Evolutionary conservation across 257 asterid genomes (phyloP).

Genomic region (Craterostigma plantagineum): DNA sequence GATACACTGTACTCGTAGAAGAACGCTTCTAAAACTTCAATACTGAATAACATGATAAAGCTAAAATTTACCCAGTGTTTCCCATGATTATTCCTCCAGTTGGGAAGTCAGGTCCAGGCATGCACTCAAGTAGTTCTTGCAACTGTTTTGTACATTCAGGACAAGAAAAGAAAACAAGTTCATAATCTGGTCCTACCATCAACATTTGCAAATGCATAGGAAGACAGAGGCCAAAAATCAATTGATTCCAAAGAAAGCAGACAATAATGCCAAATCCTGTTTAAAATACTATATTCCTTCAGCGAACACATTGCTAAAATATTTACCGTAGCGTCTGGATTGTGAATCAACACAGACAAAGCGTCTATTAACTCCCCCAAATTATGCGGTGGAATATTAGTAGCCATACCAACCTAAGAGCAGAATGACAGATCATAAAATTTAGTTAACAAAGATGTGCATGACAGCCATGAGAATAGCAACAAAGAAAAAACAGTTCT

Average conservation of each 20-base stretch:
- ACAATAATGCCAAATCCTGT: too few species aligned
- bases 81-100: conserved; percentile 98
- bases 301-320: conserved; percentile 1
- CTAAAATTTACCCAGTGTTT: conserved; percentile 54
- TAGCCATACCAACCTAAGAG: conserved; percentile 97
- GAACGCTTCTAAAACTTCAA: not conserved
- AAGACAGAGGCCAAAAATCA: too few species aligned
- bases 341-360: conserved; percentile 64
- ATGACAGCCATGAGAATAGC: not conserved
- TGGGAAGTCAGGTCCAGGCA: conserved; percentile 99
- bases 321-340: conserved; percentile 91
- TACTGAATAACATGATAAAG: conserved; percentile 1
- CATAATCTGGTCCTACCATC: conserved; percentile 9
- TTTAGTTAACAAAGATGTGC: conserved; percentile 3
- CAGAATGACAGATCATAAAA: conserved; percentile 7
- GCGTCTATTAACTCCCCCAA: conserved; percentile 98
- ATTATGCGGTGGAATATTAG: conserved; percentile 97
- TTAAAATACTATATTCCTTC: conserved; percentile 4
- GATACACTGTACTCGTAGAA: not conserved
- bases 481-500: conserved; percentile 2
- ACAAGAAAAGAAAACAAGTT: not conserved
- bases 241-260: too few species aligned
- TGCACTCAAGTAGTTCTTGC: conserved; percentile 90
- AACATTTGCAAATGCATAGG: too few species aligned
- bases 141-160: conserved; percentile 22